A percentile compares a stretch with the other conserved stretches of the same genome.
Conservation (phyloP, 192 early-diverging fungal species). For the Neocallimastix lanati region DNA sequence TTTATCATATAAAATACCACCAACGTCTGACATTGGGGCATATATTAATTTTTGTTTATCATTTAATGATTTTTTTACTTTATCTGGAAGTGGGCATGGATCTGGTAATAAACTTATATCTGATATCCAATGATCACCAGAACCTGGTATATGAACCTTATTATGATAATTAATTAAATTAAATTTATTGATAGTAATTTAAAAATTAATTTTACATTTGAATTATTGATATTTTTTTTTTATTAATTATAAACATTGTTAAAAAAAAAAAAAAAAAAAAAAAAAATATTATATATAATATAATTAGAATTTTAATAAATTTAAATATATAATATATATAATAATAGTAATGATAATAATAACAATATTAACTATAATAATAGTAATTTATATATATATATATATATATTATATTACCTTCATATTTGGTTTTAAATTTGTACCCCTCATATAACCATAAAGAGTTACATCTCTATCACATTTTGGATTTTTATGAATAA, state of each 20-base stretch:
- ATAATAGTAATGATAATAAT: too few relatives aligned
- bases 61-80: slow-evolving; percentile 68
- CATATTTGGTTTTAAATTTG: slow-evolving; percentile 68
- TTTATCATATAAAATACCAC: slow-evolving; percentile 96
- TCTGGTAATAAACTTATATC: slow-evolving; percentile 66
- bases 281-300: too few relatives aligned
- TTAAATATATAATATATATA: too few relatives aligned
- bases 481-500: slow-evolving; percentile 58
- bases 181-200: too few relatives aligned
- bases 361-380: too few relatives aligned
- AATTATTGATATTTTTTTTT: too few relatives aligned
- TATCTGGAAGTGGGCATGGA: slow-evolving; percentile 94
- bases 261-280: too few relatives aligned
- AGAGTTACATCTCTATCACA: slow-evolving; percentile 81
- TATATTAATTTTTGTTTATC: slow-evolving; percentile 93
- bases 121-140: slow-evolving; percentile 65
- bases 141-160: slow-evolving; percentile 84
- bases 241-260: too few relatives aligned
- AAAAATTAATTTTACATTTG: too few relatives aligned
- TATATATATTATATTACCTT: slow-evolving; percentile 18
- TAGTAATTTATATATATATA: too few relatives aligned
- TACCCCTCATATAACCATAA: slow-evolving; percentile 90
- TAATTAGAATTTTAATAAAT: too few relatives aligned
- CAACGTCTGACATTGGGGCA: slow-evolving; percentile 95
- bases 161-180: too few relatives aligned